Percentiles rank a stretch among this genome's conserved stretches.
Conservation (phyloP, 2,329 filamentous ascomycete species). For the Paecilomyces formosus region DNA sequence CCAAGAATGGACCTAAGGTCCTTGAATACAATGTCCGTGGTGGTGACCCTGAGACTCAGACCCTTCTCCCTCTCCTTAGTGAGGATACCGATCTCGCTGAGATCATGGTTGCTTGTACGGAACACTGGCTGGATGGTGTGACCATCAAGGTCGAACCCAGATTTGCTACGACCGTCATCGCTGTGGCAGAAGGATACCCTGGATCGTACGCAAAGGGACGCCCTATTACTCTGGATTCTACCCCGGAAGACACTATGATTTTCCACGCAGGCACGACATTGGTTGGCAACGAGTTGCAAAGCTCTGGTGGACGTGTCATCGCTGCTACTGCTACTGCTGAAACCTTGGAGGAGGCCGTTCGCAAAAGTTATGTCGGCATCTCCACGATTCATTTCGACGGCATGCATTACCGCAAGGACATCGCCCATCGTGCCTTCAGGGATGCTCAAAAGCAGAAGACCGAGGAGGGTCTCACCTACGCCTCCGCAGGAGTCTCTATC, state of each 20-base stretch:
- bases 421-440: constrained; percentile 62
- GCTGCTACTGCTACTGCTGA: constrained; percentile 75
- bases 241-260: constrained; percentile 56
- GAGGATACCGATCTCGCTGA: constrained; percentile 76
- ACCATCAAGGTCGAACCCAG: constrained; percentile 59
- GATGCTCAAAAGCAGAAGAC: constrained; percentile 13
- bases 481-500: constrained; percentile 86
- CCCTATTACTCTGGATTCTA: constrained; percentile 49
- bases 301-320: constrained; percentile 84
- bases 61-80: constrained; percentile 69
- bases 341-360: constrained; percentile 73
- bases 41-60: constrained; percentile 88
- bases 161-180: constrained; percentile 87
- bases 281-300: constrained; percentile 57
- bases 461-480: constrained; percentile 65
- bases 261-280: constrained; percentile 89
- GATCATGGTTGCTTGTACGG: constrained; percentile 78
- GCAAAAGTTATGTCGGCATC: constrained; percentile 80
- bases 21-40: constrained; percentile 93
- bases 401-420: constrained; percentile 90
- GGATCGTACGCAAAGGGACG: constrained; percentile 76
- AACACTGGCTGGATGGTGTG: constrained; percentile 64
- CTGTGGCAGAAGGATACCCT: constrained; percentile 87
- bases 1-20: constrained; percentile 68
- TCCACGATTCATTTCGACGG: constrained; percentile 72